Evolutionary conservation across 192 early-diverging fungal genomes (phyloP).

Genomic region (Coemansia sp.): DNA sequence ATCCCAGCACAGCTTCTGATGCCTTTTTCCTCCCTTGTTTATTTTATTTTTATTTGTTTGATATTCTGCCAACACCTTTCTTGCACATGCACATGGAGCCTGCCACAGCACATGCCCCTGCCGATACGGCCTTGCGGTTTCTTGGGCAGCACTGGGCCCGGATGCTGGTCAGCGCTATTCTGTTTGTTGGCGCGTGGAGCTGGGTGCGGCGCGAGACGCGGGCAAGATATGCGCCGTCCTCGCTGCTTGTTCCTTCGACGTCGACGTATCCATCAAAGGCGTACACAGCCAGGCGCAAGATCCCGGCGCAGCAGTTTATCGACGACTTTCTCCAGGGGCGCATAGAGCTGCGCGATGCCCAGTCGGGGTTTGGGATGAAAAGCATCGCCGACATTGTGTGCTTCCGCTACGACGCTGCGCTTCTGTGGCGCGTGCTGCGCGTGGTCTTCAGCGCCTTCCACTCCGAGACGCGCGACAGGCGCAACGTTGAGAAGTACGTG

Average conservation of each 20-base stretch:
- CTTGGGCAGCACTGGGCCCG: constrained; percentile 28
- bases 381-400: constrained; percentile 36
- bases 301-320: constrained; percentile 44
- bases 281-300: constrained; percentile 45
- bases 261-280: constrained; percentile 49
- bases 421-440: constrained; percentile 31
- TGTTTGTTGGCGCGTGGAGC: constrained; percentile 30
- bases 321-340: constrained; percentile 48
- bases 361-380: constrained; percentile 48
- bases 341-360: constrained; percentile 54
- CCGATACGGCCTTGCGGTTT: constrained; percentile 1
- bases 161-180: constrained; percentile 14
- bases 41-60: too few species aligned
- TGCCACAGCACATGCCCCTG: constrained; percentile 4
- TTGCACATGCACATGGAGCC: neutral
- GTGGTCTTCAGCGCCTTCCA: constrained; percentile 28
- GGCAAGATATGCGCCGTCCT: constrained; percentile 34
- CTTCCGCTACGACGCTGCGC: constrained; percentile 32
- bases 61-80: neutral
- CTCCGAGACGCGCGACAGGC: constrained; percentile 25
- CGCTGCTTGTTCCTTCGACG: constrained; percentile 52
- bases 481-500: constrained; percentile 31
- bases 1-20: too few species aligned
- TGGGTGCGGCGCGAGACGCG: constrained; percentile 27
- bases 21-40: neutral